phyloP scores from a whole-genome alignment of 176 grass and related monocot species.

The Triticum aestivum region IWGSC_CS_RefSeq_v2.1 NC_057795.1:97144537-97145036 shows the following conservation, averaged over 20 bases:
- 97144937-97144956: constrained; percentile 39
- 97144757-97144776: background rate
- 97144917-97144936: constrained; percentile 93
- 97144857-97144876: constrained; percentile 96
- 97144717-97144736: background rate
- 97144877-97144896: constrained; percentile 93
- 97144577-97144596: constrained; percentile 53
- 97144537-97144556: background rate
- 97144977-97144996: background rate
- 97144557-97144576: background rate
- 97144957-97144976: constrained; percentile 17
- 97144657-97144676: constrained; percentile 37
- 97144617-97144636: constrained; percentile 81
- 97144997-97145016: background rate
- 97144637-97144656: constrained; percentile 77
- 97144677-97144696: background rate
- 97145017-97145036: background rate
- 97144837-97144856: constrained; percentile 96
- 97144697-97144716: background rate
- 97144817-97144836: constrained; percentile 69
- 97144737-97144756: background rate
- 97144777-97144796: background rate
- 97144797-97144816: background rate
- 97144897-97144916: constrained; percentile 95
- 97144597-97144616: constrained; percentile 76